phyloP scores from a whole-genome alignment of 768 basidiomycete species.

The Rhodosporidiobolus odoratus region DNA sequence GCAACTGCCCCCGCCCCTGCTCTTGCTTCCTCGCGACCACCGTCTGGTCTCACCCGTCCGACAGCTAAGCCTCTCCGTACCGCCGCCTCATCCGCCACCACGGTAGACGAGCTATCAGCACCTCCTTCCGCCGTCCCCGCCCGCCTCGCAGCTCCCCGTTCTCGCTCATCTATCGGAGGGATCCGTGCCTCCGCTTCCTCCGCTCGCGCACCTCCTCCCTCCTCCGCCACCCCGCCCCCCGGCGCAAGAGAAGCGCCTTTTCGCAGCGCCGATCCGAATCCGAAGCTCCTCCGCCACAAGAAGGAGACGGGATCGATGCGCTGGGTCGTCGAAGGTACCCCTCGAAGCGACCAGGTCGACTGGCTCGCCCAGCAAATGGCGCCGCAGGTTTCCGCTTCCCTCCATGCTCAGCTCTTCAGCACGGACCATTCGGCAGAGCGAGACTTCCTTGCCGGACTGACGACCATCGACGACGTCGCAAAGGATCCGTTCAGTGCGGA shows the following conservation, averaged over 20 bases:
- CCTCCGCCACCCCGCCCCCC: neutral
- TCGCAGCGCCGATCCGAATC: constrained; percentile 34
- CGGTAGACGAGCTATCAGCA: constrained; percentile 19
- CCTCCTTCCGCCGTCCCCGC: constrained; percentile 31
- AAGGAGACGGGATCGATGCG: constrained; percentile 41
- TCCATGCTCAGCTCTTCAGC: constrained; percentile 76
- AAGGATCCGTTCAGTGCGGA: constrained; percentile 51
- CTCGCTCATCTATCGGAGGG: constrained; percentile 24
- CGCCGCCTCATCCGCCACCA: neutral
- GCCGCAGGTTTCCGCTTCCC: constrained; percentile 66
- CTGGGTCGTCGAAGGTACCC: constrained; percentile 54
- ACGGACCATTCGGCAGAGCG: constrained; percentile 93
- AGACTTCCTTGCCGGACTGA: constrained; percentile 76
- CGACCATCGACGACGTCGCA: constrained; percentile 63
- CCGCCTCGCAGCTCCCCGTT: constrained; percentile 42
- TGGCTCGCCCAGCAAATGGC: constrained; percentile 88
- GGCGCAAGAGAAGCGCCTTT: constrained; percentile 47
- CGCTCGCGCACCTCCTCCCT: constrained; percentile 18
- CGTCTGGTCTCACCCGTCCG: constrained; percentile 13
- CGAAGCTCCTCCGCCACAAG: constrained; percentile 34
- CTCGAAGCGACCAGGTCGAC: constrained; percentile 80
- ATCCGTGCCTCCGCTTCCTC: constrained; percentile 42
- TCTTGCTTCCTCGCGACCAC: neutral
- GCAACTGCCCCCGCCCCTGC: constrained; percentile 37
- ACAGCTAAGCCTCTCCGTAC: constrained; percentile 21